Base-by-base conservation (phyloP, 805 yeast genomes). In the Kazachstania africana region DNA sequence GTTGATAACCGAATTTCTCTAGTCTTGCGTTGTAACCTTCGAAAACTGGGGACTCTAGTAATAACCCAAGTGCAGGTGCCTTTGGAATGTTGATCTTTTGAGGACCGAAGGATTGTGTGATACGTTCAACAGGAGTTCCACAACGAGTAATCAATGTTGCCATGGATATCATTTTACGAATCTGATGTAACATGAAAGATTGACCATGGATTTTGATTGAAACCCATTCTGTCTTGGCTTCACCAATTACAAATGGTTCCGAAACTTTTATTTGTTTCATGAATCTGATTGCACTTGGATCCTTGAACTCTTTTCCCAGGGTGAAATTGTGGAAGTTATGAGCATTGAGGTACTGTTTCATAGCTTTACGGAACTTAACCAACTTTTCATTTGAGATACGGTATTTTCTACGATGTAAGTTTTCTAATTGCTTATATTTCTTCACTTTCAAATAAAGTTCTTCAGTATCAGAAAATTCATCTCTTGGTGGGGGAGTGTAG, bases 121-220 rank as follows among this genome's bases (percentile, higher is more conserved):
- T 81, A 45, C 94, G 72, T 16, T 69, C 68, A 20, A 71, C 50
- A 3, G 96, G 94, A 49, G 87, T 75, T 8, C 94, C 91, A 13
- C 91, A 76, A 50, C 98, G 70, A 15, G 88, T 75, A 12, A 81
- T 73, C 35, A 88, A 64, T 0, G 87, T 72, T 1, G 94, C 94
- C 93, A 88, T 78, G 15, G 95, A 88, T 37, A 91, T 83, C 97
- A 91, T 91, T 54, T 91, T 91, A 53, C 98, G 75, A 50, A 91
- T 91, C 66, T 88, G 98, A 60, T 88, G 97, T 40, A 91, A 67
- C 97, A 91, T 91, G 58, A 91, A 91, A 3, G 95, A 83, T 60
- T 91, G 98, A 6, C 98, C 98, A 55, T 91, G 98, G 43, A 91
- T 83, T 62, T 88, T 87, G 48, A 91, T 78, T 2, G 95, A 82